These are phyloP conservation scores for Secale cereale DNA, from an alignment of 176 grass and related monocot genomes.

Conservation along the genomic window DNA sequence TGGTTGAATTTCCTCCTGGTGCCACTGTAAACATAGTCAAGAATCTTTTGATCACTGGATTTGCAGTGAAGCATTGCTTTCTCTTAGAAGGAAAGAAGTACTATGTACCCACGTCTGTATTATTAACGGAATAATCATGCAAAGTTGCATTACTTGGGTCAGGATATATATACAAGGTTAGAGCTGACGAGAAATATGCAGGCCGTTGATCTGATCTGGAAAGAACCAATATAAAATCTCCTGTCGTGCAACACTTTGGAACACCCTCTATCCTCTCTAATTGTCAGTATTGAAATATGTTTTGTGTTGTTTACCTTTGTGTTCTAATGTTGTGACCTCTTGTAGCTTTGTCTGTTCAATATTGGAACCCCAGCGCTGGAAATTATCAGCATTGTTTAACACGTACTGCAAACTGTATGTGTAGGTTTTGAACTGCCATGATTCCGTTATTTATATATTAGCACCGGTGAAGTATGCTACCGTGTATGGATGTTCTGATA, in stretches of 20 bases:
- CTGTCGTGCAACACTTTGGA: not conserved
- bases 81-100: not conserved
- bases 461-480: slow-evolving; percentile 96
- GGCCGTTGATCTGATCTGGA: not conserved
- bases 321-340: not conserved
- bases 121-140: not conserved
- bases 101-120: not conserved
- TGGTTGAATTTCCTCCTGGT: slow-evolving; percentile 15
- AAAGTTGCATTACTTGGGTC: not conserved
- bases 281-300: not conserved
- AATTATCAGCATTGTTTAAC: slow-evolving; percentile 4
- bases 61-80: not conserved
- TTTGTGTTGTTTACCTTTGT: slow-evolving; percentile 1
- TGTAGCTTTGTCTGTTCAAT: slow-evolving; percentile 2
- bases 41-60: not conserved
- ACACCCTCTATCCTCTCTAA: not conserved
- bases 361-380: not conserved
- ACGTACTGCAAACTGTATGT: slow-evolving; percentile 15
- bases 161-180: not conserved
- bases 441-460: slow-evolving; percentile 94
- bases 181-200: not conserved
- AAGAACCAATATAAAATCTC: not conserved
- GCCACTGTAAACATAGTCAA: slow-evolving; percentile 5
- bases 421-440: slow-evolving; percentile 96
- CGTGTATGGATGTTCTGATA: slow-evolving; percentile 94